phyloP scores from a whole-genome alignment of 176 grass and related monocot species.

The Triticum monococcum region DNA sequence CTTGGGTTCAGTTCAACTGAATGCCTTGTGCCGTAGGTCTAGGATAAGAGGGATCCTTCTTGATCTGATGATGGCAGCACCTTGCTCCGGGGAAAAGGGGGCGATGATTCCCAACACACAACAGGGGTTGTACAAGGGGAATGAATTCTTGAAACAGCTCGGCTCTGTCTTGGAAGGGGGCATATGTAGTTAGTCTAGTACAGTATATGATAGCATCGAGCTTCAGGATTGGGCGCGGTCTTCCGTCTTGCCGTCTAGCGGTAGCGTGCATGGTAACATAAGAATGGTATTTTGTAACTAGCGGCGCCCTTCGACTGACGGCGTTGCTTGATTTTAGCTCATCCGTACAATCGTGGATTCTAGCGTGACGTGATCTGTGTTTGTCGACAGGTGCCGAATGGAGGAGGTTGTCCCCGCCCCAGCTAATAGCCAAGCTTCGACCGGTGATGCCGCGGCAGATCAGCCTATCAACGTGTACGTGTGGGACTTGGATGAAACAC shows the following conservation, averaged over 20 bases:
- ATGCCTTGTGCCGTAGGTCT: no score
- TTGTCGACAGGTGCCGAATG: slow-evolving; percentile 22
- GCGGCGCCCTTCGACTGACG: not conserved
- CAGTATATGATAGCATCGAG: not conserved
- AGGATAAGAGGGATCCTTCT: not conserved
- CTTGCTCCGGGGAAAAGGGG: not conserved
- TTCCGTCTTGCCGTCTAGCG: not conserved
- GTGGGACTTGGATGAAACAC: slow-evolving; percentile 98
- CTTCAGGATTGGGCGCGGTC: not conserved
- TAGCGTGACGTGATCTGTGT: not conserved
- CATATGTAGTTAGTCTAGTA: no score
- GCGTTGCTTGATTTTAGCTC: not conserved
- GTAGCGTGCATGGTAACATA: not conserved
- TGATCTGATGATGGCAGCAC: not conserved
- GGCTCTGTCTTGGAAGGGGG: not conserved
- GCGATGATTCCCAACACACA: not conserved
- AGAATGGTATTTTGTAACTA: not conserved
- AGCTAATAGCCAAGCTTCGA: not conserved
- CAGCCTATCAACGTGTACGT: slow-evolving; percentile 57
- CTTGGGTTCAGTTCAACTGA: not conserved
- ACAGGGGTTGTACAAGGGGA: not conserved
- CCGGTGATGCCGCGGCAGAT: not conserved
- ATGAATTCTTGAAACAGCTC: not conserved
- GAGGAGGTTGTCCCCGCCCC: slow-evolving; percentile 18
- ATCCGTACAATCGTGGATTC: not conserved